These are phyloP conservation scores for Ophidiomyces ophidiicola DNA, from an alignment of 2,329 filamentous ascomycete genomes.

Conservation along the genomic window DNA sequence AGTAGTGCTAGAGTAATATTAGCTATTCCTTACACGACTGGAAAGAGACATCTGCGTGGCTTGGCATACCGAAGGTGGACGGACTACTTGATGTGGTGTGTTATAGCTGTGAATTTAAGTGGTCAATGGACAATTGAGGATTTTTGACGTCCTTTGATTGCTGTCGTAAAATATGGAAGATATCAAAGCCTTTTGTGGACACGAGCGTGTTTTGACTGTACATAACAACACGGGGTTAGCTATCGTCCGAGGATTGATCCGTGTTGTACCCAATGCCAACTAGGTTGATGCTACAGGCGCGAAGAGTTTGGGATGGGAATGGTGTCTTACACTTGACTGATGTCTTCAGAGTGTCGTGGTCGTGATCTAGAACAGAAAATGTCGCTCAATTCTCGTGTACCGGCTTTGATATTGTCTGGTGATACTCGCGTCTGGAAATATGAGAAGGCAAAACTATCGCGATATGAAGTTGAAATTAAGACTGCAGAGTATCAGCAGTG, in stretches of 20 bases:
- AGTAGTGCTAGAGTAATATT: not conserved
- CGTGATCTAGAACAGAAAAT: not conserved
- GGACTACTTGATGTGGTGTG: too few relatives aligned
- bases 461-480: slow-evolving; percentile 6
- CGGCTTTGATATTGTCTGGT: not conserved
- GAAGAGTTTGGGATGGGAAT: not conserved
- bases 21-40: not conserved
- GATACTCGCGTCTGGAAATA: slow-evolving; percentile 1
- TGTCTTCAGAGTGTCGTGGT: slow-evolving; percentile 2
- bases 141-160: not conserved
- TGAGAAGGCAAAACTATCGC: slow-evolving; percentile 4
- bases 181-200: slow-evolving; percentile 7
- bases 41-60: not conserved
- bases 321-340: not conserved
- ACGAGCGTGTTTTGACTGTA: not conserved
- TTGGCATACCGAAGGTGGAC: not conserved
- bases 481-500: slow-evolving; percentile 8
- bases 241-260: too few relatives aligned
- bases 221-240: not conserved
- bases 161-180: not conserved
- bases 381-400: not conserved
- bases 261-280: too few relatives aligned
- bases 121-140: not conserved
- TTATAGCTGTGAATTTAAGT: too few relatives aligned
- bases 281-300: too few relatives aligned